Evolutionary conservation across 352 stramenopile genomes (phyloP).

Genomic region (Phytophthora vignae): DNA sequence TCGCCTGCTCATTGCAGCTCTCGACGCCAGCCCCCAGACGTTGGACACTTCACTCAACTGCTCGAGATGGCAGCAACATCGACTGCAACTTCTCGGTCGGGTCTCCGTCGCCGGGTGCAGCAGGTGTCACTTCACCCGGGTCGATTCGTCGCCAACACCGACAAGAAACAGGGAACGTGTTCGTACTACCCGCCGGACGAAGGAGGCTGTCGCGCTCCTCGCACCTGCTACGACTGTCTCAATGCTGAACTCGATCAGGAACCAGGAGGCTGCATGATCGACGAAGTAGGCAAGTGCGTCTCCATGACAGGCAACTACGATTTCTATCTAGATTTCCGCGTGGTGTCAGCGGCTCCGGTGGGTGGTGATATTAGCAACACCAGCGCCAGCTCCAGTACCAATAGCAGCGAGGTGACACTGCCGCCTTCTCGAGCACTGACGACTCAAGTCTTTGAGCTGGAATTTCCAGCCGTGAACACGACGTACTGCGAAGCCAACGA

Average conservation of each 20-base stretch:
- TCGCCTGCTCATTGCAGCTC: constrained; percentile 20
- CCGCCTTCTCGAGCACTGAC: background rate
- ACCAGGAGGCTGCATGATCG: constrained; percentile 40
- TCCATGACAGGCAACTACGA: constrained; percentile 38
- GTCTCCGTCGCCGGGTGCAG: constrained; percentile 17
- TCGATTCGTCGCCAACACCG: background rate
- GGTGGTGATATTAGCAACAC: constrained; percentile 6
- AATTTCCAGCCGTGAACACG: constrained; percentile 44
- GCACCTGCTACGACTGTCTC: constrained; percentile 54
- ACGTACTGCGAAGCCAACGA: constrained; percentile 54
- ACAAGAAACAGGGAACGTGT: constrained; percentile 32
- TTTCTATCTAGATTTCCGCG: constrained; percentile 36
- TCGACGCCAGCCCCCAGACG: constrained; percentile 7
- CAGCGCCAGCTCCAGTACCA: constrained; percentile 5
- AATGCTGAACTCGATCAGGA: constrained; percentile 36
- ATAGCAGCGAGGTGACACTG: background rate
- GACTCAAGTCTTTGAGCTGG: constrained; percentile 9
- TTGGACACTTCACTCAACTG: constrained; percentile 16
- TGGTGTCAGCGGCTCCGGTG: constrained; percentile 5
- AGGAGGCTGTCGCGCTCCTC: constrained; percentile 34
- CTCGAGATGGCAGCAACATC: constrained; percentile 8
- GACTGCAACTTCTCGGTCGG: constrained; percentile 12
- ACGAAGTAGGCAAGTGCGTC: constrained; percentile 35
- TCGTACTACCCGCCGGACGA: constrained; percentile 41
- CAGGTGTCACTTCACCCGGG: background rate